Evolutionary conservation across 1,284 basidiomycete genomes (phyloP), one percentile per base, ranked within the genome.

Genomic region (Schizopora paradoxa): DNA sequence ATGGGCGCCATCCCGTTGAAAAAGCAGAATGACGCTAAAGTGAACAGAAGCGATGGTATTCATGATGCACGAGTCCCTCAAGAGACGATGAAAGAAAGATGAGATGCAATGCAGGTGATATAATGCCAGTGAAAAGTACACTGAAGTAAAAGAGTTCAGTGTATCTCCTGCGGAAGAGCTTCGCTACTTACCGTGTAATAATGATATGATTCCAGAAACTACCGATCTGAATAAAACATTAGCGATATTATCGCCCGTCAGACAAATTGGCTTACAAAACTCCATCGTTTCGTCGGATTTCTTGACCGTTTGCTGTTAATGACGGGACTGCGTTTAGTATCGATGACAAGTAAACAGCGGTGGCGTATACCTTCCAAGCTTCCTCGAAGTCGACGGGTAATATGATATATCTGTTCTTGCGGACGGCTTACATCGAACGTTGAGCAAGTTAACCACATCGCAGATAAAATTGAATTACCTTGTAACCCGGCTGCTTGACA

Each of bases 351-450:
- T 53, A 66, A 52, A 33, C 50, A 68, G 56, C 66, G 52, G 57
- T 67, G 77, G 54, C 76, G 79, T 86, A 62, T 57, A 94, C 91
- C 77, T 96, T 97, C 92, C 93, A 97, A 59, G 91, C 91, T 67
- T 97, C 93, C 65, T 99, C 96, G 63, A 98, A 99, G 76, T 99
- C 96, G 25, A 88, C 80, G 0, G 96, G 95, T 39, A 99, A 73
- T 62, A 99, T 95, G 46, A 99, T 80, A 66, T 99, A 99, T 59
- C 96, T 83, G 66, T 98, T 98, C 73, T 96, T 97, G 50, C 95
- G 82, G 25, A 98, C 95, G 55, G 95, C 92, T 94, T 56, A 39
- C 13, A 49, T 5, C 13, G 35, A 27, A 18, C 37, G 38, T 29
- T 27, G 11, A 47, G 43, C 58, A 46, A 51, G 43, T 41, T 27